These are phyloP conservation scores for Hirsutella minnesotensis DNA, from an alignment of 2,329 filamentous ascomycete genomes.

Conservation along the genomic window DNA sequence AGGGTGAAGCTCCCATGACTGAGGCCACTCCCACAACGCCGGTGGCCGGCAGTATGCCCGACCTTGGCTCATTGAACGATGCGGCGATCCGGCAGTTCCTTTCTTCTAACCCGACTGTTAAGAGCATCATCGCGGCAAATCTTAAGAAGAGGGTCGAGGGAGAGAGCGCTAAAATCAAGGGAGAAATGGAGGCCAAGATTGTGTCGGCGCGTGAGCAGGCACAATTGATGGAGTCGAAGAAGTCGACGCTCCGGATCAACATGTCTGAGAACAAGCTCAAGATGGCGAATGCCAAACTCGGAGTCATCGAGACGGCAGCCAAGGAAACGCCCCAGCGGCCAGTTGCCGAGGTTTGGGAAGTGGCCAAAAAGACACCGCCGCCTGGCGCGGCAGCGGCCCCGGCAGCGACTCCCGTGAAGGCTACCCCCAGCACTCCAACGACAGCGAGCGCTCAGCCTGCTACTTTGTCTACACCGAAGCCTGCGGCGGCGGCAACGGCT, in stretches of 20 bases:
- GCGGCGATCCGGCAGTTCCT: conserved; percentile 45
- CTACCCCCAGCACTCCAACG: conserved; percentile 1
- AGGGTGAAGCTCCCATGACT: conserved; percentile 10
- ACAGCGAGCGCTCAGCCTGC: conserved; percentile 1
- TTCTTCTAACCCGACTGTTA: conserved; percentile 42
- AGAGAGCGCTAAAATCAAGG: conserved; percentile 48
- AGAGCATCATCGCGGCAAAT: conserved; percentile 46
- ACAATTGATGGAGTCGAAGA: conserved; percentile 63
- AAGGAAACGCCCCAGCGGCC: conserved; percentile 75
- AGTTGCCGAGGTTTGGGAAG: conserved; percentile 76
- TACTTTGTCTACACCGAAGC: conserved; percentile 6
- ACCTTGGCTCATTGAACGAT: conserved; percentile 40
- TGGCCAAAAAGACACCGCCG: conserved; percentile 66
- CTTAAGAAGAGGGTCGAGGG: conserved; percentile 59
- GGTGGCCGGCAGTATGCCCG: conserved; percentile 10
- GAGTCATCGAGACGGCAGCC: conserved; percentile 69
- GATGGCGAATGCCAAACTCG: conserved; percentile 57
- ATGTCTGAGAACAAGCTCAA: conserved; percentile 63
- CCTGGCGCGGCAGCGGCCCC: conserved; percentile 8
- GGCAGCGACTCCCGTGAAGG: conserved; percentile 6
- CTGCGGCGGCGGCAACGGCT: conserved; percentile 5
- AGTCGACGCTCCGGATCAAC: conserved; percentile 61
- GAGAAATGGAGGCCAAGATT: conserved; percentile 44
- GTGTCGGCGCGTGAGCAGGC: conserved; percentile 47
- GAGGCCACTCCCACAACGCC: conserved; percentile 22